Base-by-base conservation (phyloP, 306 rosid genomes). In the Malus domestica region DNA sequence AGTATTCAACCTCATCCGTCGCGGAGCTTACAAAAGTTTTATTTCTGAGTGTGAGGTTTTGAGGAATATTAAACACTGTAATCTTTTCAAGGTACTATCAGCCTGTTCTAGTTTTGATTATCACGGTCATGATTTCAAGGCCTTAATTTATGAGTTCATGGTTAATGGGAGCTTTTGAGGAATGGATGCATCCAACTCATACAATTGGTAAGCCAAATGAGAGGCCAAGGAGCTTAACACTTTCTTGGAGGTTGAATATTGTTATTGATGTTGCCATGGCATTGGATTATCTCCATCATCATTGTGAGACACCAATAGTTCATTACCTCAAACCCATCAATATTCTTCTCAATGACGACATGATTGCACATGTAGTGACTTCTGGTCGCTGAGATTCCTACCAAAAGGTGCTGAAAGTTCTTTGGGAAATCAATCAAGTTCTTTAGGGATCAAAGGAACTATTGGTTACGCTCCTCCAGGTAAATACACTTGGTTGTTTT, bases 381-480 rank as follows among this genome's bases (percentile, higher is more conserved):
- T 85, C 0, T 85, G 88, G n/a, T 64, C 81, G 35, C 81, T 66
- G n/a, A 85, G 45, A 11, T 45, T 85, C 16, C 32, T 78, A 2
- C 51, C 51, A 45, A 12, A 45, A 45, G 16, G 10, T 52, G 58
- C 58, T 52, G 58, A 52, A 60, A 46, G 29, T 0, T 45, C 44
- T 59, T 58, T 73, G 25, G 49, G 38, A 12, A 11, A 12, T 9
- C 81, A 75, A 29, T 68, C 60, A 1, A 38, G 75, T 35, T 51
- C 85, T 16, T 29, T 57, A 0, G 55, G 61, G 3, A 46, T 80
- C 0, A 83, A 71, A 19, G 87, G 85, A 25, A 67, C 85, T 1
- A 80, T 83, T 15, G 89, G 87, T 5, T 86, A 83, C 30, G 76
- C 79, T 23, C 82, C 87, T 63, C 85, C 87, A 72, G 82, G 83